Percentiles rank a stretch among this genome's conserved stretches.
Conservation (phyloP, 176 grass and related monocot species). For the Hordeum vulgare region MorexV3_pseudomolecules_assembly NC_058522.1:481062769-481063268, state of each 20-base stretch:
- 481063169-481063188: constrained; percentile 32
- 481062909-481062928: constrained; percentile 34
- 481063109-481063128: constrained; percentile 54
- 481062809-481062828: neutral
- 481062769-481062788: constrained; percentile 31
- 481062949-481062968: constrained; percentile 61
- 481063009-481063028: constrained; percentile 74
- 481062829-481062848: neutral
- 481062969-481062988: constrained; percentile 60
- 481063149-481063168: constrained; percentile 32
- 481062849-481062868: neutral
- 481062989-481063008: constrained; percentile 87
- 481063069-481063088: constrained; percentile 35
- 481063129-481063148: constrained; percentile 60
- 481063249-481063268: constrained; percentile 81
- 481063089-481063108: constrained; percentile 64
- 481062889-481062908: constrained; percentile 38
- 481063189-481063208: constrained; percentile 36
- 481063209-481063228: constrained; percentile 40
- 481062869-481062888: neutral
- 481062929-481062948: constrained; percentile 68
- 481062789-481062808: constrained; percentile 7
- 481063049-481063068: constrained; percentile 21
- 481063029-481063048: constrained; percentile 76
- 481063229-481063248: constrained; percentile 68